Evolutionary conservation across 768 basidiomycete genomes (phyloP).

Genomic region (Pulveroboletus sp.): DNA sequence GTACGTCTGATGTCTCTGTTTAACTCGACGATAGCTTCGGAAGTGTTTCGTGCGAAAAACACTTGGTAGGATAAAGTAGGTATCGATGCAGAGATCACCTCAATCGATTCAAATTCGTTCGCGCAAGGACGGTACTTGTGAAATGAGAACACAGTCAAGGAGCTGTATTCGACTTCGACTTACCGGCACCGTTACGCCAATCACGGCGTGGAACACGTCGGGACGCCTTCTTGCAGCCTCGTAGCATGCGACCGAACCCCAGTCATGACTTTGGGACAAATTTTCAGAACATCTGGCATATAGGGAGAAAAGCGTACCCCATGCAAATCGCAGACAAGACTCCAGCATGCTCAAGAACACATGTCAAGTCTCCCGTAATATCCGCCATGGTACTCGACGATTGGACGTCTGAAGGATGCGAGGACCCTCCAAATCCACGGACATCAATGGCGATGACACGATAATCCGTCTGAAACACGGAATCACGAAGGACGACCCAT

Average conservation of each 20-base stretch:
- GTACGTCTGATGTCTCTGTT: conserved; percentile 54
- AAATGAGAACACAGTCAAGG: not conserved
- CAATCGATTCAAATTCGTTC: conserved; percentile 46
- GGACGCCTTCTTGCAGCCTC: conserved; percentile 68
- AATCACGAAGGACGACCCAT: not conserved
- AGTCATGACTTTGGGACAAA: conserved; percentile 57
- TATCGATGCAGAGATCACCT: conserved; percentile 37
- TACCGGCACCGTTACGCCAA: conserved; percentile 63
- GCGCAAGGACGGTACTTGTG: conserved; percentile 59
- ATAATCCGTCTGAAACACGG: conserved; percentile 49
- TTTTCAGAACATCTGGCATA: not conserved
- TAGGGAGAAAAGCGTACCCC: conserved; percentile 42
- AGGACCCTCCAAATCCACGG: conserved; percentile 70
- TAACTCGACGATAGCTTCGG: conserved; percentile 51
- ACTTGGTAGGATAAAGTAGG: conserved; percentile 63
- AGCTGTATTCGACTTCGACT: conserved; percentile 10
- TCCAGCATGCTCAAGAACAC: conserved; percentile 35
- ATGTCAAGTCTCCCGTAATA: conserved; percentile 54
- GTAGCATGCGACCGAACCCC: conserved; percentile 68
- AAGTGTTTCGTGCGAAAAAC: conserved; percentile 53
- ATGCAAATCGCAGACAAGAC: conserved; percentile 54
- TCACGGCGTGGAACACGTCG: conserved; percentile 57
- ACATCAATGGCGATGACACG: conserved; percentile 60
- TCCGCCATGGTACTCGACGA: conserved; percentile 60
- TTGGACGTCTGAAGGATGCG: conserved; percentile 60